A percentile compares a stretch with the other conserved stretches of the same genome.
phyloP scores from a whole-genome alignment of 164 flowering plant genomes.

The Tetracentron sinense region DNA sequence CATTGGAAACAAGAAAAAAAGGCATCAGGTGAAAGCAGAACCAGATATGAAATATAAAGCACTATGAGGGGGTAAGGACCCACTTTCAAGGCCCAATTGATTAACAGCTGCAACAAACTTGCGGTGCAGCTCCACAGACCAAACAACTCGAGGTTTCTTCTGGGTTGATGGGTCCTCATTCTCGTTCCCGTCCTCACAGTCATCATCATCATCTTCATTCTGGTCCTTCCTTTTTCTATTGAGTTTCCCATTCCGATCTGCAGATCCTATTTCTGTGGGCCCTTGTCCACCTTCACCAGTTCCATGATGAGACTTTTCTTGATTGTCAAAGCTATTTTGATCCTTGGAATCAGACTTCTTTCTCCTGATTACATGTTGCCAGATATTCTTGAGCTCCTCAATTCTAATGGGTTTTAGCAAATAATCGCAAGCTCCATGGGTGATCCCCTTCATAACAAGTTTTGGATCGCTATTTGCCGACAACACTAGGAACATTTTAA shows the following conservation, averaged over 20 bases:
- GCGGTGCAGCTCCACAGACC: constrained; percentile 83
- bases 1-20: constrained; percentile 11
- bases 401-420: constrained; percentile 80
- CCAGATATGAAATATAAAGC: not conserved
- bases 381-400: constrained; percentile 85
- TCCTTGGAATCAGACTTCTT: constrained; percentile 48
- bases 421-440: constrained; percentile 91
- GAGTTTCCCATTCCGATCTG: constrained; percentile 44
- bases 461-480: constrained; percentile 67
- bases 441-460: constrained; percentile 79
- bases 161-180: constrained; percentile 64
- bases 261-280: constrained; percentile 11
- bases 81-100: constrained; percentile 83
- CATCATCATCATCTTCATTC: constrained; percentile 62
- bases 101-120: constrained; percentile 84
- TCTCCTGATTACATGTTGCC: constrained; percentile 92
- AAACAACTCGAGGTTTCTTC: constrained; percentile 86
- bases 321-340: constrained; percentile 22
- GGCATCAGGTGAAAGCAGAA: not conserved
- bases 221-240: constrained; percentile 67
- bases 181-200: constrained; percentile 40
- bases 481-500: constrained; percentile 52
- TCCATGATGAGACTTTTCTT: constrained; percentile 27
- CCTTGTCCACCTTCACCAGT: constrained; percentile 34
- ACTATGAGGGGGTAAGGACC: constrained; percentile 22